Percentiles rank a stretch among this genome's conserved stretches.
phyloP scores from a whole-genome alignment of 2,329 filamentous ascomycete genomes.

The Diaporthe helianthi region DNA sequence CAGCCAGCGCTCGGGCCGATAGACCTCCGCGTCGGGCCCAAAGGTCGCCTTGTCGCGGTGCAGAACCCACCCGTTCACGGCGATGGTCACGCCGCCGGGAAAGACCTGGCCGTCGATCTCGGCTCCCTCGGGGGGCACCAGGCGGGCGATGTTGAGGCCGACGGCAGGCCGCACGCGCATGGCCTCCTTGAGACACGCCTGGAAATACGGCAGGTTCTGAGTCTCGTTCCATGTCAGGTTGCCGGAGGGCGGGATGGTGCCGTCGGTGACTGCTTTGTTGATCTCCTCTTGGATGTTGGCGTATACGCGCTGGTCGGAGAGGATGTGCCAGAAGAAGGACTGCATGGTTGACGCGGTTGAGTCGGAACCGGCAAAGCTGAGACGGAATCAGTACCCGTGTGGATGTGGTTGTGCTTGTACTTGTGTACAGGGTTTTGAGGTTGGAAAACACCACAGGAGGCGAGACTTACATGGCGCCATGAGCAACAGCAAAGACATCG shows the following conservation, averaged over 20 bases:
- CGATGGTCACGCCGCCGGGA: constrained; percentile 59
- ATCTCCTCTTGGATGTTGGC: constrained; percentile 52
- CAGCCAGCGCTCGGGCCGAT: constrained; percentile 62
- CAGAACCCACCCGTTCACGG: constrained; percentile 62
- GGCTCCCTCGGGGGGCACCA: constrained; percentile 58
- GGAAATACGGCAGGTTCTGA: constrained; percentile 59
- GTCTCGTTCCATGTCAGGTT: constrained; percentile 57
- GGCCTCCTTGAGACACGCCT: constrained; percentile 63
- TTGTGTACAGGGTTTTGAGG: accelerated
- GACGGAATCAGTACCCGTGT: background rate
- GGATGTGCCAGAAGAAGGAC: constrained; percentile 59
- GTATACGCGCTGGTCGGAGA: constrained; percentile 53
- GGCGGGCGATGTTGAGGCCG: constrained; percentile 60
- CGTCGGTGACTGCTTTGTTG: constrained; percentile 46
- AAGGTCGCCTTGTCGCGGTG: constrained; percentile 56
- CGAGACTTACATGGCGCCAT: constrained; percentile 60
- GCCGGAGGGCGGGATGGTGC: constrained; percentile 46
- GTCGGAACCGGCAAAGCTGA: constrained; percentile 66
- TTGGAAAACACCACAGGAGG: background rate
- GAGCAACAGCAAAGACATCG: constrained; percentile 63
- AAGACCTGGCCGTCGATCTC: constrained; percentile 58
- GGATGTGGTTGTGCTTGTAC: background rate
- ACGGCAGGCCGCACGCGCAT: constrained; percentile 64
- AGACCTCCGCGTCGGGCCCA: constrained; percentile 59
- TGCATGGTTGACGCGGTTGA: constrained; percentile 67